A percentile compares a stretch with the other conserved stretches of the same genome.
These are phyloP conservation scores for Serendipita sp. DNA, from an alignment of 768 basidiomycete species.

Conservation along the genomic window DNA sequence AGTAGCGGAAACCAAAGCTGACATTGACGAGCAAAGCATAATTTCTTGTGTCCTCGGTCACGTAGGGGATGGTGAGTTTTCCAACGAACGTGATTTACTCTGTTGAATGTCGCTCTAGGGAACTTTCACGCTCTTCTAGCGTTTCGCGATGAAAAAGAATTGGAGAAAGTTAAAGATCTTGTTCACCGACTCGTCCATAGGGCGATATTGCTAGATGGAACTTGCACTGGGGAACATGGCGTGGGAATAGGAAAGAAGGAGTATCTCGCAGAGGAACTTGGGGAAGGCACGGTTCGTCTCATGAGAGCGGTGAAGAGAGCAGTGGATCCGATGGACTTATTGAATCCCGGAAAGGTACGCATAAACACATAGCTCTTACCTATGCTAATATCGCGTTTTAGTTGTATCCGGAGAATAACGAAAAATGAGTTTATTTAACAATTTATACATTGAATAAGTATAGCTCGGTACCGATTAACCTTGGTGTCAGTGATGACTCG, in stretches of 20 bases:
- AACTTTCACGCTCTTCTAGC: constrained; percentile 37
- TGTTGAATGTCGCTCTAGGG: constrained; percentile 19
- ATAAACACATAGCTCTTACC: background rate
- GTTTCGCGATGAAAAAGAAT: constrained; percentile 43
- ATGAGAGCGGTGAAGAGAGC: constrained; percentile 75
- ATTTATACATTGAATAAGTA: too few relatives aligned
- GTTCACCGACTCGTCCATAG: constrained; percentile 57
- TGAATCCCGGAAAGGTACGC: constrained; percentile 70
- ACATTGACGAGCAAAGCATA: constrained; percentile 42
- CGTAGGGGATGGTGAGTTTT: constrained; percentile 56
- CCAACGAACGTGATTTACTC: constrained; percentile 13
- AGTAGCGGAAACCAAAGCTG: constrained; percentile 64
- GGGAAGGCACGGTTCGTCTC: constrained; percentile 60
- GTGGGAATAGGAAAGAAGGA: constrained; percentile 77
- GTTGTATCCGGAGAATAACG: background rate
- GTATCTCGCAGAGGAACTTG: constrained; percentile 72
- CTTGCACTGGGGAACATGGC: constrained; percentile 82
- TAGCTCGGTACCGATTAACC: background rate
- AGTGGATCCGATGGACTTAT: constrained; percentile 62
- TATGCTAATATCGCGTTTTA: background rate
- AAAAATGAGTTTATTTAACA: background rate
- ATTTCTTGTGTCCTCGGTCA: constrained; percentile 65
- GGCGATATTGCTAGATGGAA: constrained; percentile 60
- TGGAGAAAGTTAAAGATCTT: constrained; percentile 35
- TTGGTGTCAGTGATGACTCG: background rate